phyloP scores from a whole-genome alignment of 2,329 filamentous ascomycete genomes.

The Thielaviopsis musarum region DNA sequence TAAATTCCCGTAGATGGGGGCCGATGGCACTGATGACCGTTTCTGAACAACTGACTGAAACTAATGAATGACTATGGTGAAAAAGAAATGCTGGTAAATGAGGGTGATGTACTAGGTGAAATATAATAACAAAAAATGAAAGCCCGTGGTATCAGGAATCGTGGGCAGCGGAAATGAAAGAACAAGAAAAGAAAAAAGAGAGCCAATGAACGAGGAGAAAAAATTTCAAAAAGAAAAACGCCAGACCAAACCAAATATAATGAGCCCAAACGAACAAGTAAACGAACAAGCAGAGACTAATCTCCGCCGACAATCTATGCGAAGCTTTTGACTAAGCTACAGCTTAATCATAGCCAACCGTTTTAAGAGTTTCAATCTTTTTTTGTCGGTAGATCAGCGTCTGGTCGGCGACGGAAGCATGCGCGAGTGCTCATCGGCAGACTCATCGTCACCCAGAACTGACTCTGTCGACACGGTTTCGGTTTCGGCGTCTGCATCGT shows the following conservation, averaged over 20 bases:
- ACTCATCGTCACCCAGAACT: constrained; percentile 37
- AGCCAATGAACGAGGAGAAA: neutral
- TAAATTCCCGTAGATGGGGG: neutral
- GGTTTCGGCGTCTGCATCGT: constrained; percentile 45
- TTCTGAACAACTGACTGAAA: neutral
- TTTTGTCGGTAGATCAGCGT: neutral
- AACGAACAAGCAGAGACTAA: neutral
- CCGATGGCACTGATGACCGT: neutral
- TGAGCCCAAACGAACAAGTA: neutral
- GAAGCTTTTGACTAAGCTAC: neutral
- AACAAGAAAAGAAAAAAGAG: neutral
- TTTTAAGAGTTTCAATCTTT: neutral
- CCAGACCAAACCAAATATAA: neutral
- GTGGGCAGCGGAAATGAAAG: neutral
- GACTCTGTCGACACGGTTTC: constrained; percentile 33
- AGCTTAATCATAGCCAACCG: neutral
- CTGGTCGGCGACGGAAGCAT: constrained; percentile 6
- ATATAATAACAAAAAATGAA: neutral
- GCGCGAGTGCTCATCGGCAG: constrained; percentile 19
- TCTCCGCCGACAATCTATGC: neutral
- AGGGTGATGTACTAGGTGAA: neutral
- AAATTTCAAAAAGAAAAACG: neutral
- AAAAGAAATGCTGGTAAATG: neutral
- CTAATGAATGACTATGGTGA: neutral
- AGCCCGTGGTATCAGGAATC: neutral